Conservation (phyloP, 2,329 filamentous ascomycete genomes). For the Fusarium longipes region DNA sequence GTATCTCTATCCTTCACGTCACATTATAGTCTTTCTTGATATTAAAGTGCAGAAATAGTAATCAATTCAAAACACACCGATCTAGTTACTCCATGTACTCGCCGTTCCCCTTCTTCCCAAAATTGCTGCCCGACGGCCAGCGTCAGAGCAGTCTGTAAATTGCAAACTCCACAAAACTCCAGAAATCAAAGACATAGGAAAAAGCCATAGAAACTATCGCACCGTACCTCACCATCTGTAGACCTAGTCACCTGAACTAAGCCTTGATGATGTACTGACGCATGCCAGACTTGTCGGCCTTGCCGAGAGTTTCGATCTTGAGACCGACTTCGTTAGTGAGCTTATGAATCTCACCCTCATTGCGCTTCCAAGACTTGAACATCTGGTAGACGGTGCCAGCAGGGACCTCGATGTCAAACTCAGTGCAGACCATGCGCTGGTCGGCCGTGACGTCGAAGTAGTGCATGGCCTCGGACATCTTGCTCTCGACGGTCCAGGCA, state of each 20-base stretch:
- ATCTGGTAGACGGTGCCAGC: constrained; percentile 30
- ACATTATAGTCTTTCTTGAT: not conserved
- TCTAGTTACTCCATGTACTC: not conserved
- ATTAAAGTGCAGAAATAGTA: not conserved
- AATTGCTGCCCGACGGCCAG: not conserved
- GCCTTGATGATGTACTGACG: constrained; percentile 29
- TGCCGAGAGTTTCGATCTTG: constrained; percentile 34
- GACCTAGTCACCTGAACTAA: not conserved
- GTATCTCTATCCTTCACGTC: not conserved
- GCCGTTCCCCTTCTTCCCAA: not conserved
- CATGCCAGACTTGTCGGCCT: constrained; percentile 39
- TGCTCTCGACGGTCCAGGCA: constrained; percentile 23
- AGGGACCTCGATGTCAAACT: constrained; percentile 1
- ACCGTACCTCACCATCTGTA: accelerated
- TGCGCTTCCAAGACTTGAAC: constrained; percentile 45
- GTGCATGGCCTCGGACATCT: constrained; percentile 30
- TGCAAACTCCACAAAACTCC: constrained; percentile 8
- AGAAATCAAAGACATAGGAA: not conserved
- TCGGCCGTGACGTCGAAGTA: constrained; percentile 34
- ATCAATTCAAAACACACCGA: not conserved
- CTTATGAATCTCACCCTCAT: constrained; percentile 19
- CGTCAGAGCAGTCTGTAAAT: not conserved
- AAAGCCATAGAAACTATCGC: accelerated
- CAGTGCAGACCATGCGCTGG: constrained; percentile 25
- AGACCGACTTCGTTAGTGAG: constrained; percentile 29